These are phyloP conservation scores for Mixia osmundae DNA, from an alignment of 1,284 basidiomycete species.

Conservation along the genomic window DNA sequence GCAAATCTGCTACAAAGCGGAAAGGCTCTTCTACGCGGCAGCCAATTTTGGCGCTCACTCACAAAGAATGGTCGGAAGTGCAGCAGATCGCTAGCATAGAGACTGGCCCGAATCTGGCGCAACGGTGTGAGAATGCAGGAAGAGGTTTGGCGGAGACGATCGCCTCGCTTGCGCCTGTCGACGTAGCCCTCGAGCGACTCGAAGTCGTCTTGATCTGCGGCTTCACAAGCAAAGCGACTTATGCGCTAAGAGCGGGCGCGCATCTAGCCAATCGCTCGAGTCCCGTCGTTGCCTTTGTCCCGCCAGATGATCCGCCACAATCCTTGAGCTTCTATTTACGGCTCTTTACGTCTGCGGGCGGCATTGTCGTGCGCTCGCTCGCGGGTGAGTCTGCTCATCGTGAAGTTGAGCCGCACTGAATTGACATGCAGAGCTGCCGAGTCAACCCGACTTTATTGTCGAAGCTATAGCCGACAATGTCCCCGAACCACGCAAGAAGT, in stretches of 20 bases:
- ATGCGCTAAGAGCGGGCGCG: slow-evolving; percentile 7
- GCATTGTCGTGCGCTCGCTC: slow-evolving; percentile 4
- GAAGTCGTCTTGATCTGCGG: slow-evolving; percentile 7
- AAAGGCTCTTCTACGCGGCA: no score
- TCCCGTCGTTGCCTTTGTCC: slow-evolving; percentile 6
- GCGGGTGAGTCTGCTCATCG: neutral
- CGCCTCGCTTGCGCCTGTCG: neutral
- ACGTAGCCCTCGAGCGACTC: neutral
- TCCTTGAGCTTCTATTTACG: slow-evolving; percentile 8
- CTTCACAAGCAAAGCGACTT: slow-evolving; percentile 3
- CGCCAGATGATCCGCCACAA: slow-evolving; percentile 6
- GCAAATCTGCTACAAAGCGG: no score
- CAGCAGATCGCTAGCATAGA: slow-evolving; percentile 15
- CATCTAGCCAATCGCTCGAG: slow-evolving; percentile 8
- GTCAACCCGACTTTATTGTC: slow-evolving; percentile 7
- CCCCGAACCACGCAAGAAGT: neutral
- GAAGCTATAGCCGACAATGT: slow-evolving; percentile 10
- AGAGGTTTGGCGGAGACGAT: slow-evolving; percentile 10
- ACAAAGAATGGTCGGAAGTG: slow-evolving; percentile 12
- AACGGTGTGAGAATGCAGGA: slow-evolving; percentile 12
- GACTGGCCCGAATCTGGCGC: slow-evolving; percentile 10
- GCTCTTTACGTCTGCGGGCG: slow-evolving; percentile 6
- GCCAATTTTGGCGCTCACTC: slow-evolving; percentile 5
- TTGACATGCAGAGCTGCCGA: slow-evolving; percentile 3
- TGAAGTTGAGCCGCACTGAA: neutral